phyloP scores from a whole-genome alignment of 176 grass and related monocot genomes.

The Puccinellia tenuiflora region DNA sequence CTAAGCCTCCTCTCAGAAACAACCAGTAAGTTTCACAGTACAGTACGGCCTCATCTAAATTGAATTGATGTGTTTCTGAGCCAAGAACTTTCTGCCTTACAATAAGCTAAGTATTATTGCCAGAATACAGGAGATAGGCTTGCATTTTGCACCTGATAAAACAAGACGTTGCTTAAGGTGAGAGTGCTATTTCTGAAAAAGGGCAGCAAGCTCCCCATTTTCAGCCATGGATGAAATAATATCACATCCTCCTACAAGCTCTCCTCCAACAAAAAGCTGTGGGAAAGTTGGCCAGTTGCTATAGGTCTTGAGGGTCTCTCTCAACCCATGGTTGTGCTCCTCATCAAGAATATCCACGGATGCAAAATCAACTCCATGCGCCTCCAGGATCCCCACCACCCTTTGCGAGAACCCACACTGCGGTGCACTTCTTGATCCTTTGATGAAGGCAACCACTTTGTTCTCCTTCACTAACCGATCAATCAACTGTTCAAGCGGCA shows the following conservation, averaged over 20 bases:
- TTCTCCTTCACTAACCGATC: conserved; percentile 84
- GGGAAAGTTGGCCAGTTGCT: conserved; percentile 96
- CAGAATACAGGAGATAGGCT: neutral
- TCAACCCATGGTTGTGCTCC: conserved; percentile 78
- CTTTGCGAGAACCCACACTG: conserved; percentile 89
- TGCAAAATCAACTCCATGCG: conserved; percentile 66
- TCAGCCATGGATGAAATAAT: conserved; percentile 88
- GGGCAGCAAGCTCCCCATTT: conserved; percentile 66
- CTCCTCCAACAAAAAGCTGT: conserved; percentile 73
- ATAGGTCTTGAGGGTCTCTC: conserved; percentile 76
- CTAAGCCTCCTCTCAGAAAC: conserved; percentile 10
- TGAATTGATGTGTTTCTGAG: neutral
- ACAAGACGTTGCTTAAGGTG: neutral
- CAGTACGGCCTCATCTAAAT: neutral
- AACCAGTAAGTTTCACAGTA: neutral
- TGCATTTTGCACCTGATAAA: neutral
- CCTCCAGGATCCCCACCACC: conserved; percentile 79
- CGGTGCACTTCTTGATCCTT: conserved; percentile 83
- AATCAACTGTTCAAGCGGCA: conserved; percentile 69
- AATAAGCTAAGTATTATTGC: neutral
- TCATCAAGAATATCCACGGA: conserved; percentile 85
- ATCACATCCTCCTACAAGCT: conserved; percentile 80
- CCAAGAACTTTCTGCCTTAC: neutral
- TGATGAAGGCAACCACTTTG: conserved; percentile 95
- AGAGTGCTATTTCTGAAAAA: conserved; percentile 50